phyloP scores from a whole-genome alignment of 257 asterid species.

The Fraxinus excelsior region DNA sequence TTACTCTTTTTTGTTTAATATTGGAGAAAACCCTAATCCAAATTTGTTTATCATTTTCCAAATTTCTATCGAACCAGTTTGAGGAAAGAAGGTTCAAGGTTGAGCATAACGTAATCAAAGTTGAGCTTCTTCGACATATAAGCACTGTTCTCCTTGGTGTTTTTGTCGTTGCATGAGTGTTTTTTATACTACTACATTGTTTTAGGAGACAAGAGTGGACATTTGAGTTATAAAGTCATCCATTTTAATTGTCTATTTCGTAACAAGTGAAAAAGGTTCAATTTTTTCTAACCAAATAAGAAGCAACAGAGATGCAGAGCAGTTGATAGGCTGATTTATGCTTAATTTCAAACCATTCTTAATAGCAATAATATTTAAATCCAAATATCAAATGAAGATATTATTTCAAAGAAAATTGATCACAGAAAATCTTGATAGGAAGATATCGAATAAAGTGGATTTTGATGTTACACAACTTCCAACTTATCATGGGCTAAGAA shows the following conservation, averaged over 20 bases:
- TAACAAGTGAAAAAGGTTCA: neutral
- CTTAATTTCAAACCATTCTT: too few relatives aligned
- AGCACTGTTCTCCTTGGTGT: neutral
- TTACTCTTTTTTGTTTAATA: too few relatives aligned
- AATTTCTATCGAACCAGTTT: conserved; percentile 85
- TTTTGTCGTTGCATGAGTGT: too few relatives aligned
- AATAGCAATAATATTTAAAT: too few relatives aligned
- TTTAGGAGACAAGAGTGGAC: conserved; percentile 5
- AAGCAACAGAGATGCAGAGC: neutral
- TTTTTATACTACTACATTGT: neutral
- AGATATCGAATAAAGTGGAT: too few relatives aligned
- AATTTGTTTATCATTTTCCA: conserved; percentile 29
- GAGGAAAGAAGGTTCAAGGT: conserved; percentile 77
- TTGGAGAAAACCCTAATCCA: too few relatives aligned
- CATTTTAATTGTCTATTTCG: neutral
- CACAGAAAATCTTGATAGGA: too few relatives aligned
- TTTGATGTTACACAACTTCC: too few relatives aligned
- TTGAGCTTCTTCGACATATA: conserved; percentile 99
- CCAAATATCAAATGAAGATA: too few relatives aligned
- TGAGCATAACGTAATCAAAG: conserved; percentile 95
- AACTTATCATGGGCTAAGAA: too few relatives aligned
- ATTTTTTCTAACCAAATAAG: neutral
- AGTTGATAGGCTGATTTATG: neutral
- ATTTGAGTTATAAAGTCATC: neutral
- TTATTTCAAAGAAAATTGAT: too few relatives aligned